Percentiles rank a stretch among this genome's conserved stretches.
Evolutionary conservation across 1,139 yeast species (phyloP).

Genomic region (Pichia sp.): DNA sequence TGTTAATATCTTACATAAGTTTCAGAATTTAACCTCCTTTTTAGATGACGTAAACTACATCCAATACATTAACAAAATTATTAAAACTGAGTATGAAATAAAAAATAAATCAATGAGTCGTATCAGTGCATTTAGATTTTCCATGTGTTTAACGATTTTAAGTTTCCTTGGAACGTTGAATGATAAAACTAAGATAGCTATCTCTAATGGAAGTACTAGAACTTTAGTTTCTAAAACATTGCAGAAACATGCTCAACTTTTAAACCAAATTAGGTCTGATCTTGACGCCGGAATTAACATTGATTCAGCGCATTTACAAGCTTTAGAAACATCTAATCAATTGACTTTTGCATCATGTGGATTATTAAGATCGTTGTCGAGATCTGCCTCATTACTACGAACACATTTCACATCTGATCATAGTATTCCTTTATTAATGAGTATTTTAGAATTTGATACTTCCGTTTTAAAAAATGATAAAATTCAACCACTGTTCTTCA

Average conservation of each 20-base stretch:
- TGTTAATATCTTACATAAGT: background rate
- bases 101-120: background rate
- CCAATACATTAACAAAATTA: background rate
- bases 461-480: constrained; percentile 20
- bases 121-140: constrained; percentile 1
- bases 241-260: constrained; percentile 1
- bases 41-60: constrained; percentile 7
- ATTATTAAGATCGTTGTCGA: constrained; percentile 62
- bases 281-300: constrained; percentile 4
- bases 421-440: constrained; percentile 44
- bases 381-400: constrained; percentile 65
- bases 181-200: constrained; percentile 7
- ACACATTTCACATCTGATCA: constrained; percentile 60
- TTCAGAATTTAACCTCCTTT: background rate
- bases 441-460: constrained; percentile 34
- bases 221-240: background rate
- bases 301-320: constrained; percentile 18
- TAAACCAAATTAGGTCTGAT: background rate
- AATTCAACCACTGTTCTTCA: constrained; percentile 16
- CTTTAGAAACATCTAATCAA: constrained; percentile 33
- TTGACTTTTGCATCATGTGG: constrained; percentile 41
- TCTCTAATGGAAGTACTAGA: constrained; percentile 2
- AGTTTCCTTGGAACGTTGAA: constrained; percentile 5
- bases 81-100: background rate
- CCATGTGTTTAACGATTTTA: constrained; percentile 8